phyloP scores from a whole-genome alignment of 2,329 filamentous ascomycete species.

The Penicillium olsonii region DNA sequence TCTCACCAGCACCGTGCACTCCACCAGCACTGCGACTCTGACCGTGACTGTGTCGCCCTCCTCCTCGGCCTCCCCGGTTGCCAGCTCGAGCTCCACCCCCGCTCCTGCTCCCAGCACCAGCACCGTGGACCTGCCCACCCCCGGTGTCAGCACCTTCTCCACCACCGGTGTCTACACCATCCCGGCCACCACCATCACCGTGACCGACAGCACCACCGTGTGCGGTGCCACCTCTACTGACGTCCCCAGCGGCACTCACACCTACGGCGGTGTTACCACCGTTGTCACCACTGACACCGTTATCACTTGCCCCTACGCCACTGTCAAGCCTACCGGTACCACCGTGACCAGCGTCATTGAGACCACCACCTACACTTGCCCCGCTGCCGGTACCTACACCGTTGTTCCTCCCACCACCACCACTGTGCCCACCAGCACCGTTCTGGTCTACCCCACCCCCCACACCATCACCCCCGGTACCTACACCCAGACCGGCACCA shows the following conservation, averaged over 20 bases:
- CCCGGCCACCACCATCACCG: conserved; percentile 69
- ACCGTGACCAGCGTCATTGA: conserved; percentile 67
- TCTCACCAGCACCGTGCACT: conserved; percentile 37
- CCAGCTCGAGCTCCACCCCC: conserved; percentile 5
- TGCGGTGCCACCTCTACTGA: conserved; percentile 63
- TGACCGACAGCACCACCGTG: conserved; percentile 68
- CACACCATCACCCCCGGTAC: conserved; percentile 68
- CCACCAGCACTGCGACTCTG: conserved; percentile 41
- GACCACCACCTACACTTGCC: conserved; percentile 73
- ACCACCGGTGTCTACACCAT: conserved; percentile 75
- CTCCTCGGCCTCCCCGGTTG: conserved; percentile 8
- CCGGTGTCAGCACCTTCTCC: conserved; percentile 55
- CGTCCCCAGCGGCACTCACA: conserved; percentile 66
- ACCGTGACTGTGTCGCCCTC: conserved; percentile 33
- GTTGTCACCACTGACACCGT: conserved; percentile 67
- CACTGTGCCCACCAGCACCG: conserved; percentile 53
- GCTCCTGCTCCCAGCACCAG: conserved; percentile 15
- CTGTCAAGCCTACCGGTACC: conserved; percentile 58
- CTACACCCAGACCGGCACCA: conserved; percentile 68
- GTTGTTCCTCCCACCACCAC: conserved; percentile 67
- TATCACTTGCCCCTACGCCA: conserved; percentile 69
- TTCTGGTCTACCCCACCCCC: conserved; percentile 65
- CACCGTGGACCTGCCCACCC: conserved; percentile 45
- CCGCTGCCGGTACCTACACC: conserved; percentile 72
- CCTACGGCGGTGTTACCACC: conserved; percentile 71